Base-by-base conservation (phyloP, 2,329 filamentous ascomycete species). In the Huntiella bhutanensis region DNA sequence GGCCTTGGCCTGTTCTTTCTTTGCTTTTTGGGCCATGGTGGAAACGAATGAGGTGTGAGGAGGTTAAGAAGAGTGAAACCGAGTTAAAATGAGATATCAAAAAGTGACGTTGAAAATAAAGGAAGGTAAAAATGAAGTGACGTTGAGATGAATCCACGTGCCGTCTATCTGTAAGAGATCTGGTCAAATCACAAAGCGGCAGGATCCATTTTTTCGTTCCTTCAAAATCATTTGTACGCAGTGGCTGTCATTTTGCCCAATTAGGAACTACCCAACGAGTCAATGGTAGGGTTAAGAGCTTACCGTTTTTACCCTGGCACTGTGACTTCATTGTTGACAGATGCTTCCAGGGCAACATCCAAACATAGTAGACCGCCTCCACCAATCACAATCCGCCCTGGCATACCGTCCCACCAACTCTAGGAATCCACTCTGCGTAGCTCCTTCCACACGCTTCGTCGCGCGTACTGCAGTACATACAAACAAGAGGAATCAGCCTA, bases 1-100 rank as follows among this genome's bases (percentile, higher is more conserved):
- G 63, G 80, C 75, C 54, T 80, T 81, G 48, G 91, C 91, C 52
- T 65, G 64, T 55, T 75, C 72, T 55, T 77, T 77, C 57, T 73
- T 73, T 48, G 73, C 73, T 57, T 76, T 77, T 56, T 76, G 72
- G 28, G 73, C 73, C 73, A 77, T 77, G 51, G 45, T 40, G 16
- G n/a, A n/a, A 35, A 41, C n/a, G 19, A 12, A 11, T 41, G 39
- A 28, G 39, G 16, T 4, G 6, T 11, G 34, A 38, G 2, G 4
- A 17, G 12, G 33, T 19, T 13, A 22, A 28, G 39, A 32, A 41
- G 41, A 41, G 6, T 13, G n/a, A 34, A 42, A 33, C 17, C 3
- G 33, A 39, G 33, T 22, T 17, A 16, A 34, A 39, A 43, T 32
- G 7, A 4, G 15, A 41, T 32, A 33, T 38, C n/a, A 35, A 13